A percentile compares a stretch with the other conserved stretches of the same genome.
phyloP scores from a whole-genome alignment of 2,329 filamentous ascomycete species.

The Bipolaris victoriae region DNA sequence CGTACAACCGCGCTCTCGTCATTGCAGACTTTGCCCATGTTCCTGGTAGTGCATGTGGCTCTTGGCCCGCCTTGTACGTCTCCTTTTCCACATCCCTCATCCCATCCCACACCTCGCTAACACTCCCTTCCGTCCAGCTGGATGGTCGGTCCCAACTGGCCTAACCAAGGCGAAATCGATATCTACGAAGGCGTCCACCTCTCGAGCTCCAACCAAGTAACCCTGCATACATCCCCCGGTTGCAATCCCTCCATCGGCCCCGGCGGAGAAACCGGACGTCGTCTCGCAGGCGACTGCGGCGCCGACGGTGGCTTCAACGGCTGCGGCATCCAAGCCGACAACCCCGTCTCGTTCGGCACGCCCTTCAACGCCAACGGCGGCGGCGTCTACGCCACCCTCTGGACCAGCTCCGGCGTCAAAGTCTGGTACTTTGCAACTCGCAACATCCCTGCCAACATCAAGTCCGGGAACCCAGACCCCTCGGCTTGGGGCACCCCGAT shows the following conservation, averaged over 20 bases:
- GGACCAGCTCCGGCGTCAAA: slow-evolving; percentile 51
- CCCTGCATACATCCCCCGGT: slow-evolving; percentile 46
- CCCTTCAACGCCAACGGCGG: slow-evolving; percentile 51
- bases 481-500: slow-evolving; percentile 51
- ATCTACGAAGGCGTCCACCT: slow-evolving; percentile 49
- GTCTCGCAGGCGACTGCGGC: slow-evolving; percentile 45
- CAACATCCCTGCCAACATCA: slow-evolving; percentile 53
- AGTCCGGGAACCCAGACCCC: slow-evolving; percentile 50
- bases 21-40: slow-evolving; percentile 51
- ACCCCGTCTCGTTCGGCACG: slow-evolving; percentile 44
- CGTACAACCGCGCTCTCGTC: slow-evolving; percentile 47
- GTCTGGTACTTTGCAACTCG: slow-evolving; percentile 55
- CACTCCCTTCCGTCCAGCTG: slow-evolving; percentile 27
- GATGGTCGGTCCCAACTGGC: slow-evolving; percentile 51
- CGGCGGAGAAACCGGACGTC: slow-evolving; percentile 41
- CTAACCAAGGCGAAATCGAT: slow-evolving; percentile 47
- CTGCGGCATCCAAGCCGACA: slow-evolving; percentile 39
- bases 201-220: slow-evolving; percentile 46
- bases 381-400: slow-evolving; percentile 53
- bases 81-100: background rate
- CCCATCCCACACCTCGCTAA: slow-evolving; percentile 10
- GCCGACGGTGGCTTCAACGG: slow-evolving; percentile 43
- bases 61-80: slow-evolving; percentile 49
- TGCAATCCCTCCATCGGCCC: slow-evolving; percentile 42
- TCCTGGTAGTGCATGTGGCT: slow-evolving; percentile 46